A percentile compares a stretch with the other conserved stretches of the same genome.
These are phyloP conservation scores for Cladobotryum mycophilum DNA, from an alignment of 2,329 filamentous ascomycete genomes.

Conservation along the genomic window DNA sequence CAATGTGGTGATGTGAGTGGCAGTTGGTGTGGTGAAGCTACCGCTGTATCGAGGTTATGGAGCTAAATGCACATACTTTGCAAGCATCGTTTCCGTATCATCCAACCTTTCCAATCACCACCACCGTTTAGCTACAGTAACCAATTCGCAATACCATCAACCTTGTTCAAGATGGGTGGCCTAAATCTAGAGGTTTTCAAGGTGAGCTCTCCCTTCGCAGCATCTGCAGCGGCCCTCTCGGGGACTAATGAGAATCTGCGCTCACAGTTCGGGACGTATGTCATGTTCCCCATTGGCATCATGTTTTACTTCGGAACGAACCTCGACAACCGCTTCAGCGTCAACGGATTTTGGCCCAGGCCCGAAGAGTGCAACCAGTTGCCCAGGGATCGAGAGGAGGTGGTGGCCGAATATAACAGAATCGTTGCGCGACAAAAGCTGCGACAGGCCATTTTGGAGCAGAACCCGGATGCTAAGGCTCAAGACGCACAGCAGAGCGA, in stretches of 20 bases:
- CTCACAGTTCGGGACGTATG: slow-evolving; percentile 87
- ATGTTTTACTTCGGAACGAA: slow-evolving; percentile 99
- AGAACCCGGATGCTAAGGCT: slow-evolving; percentile 22
- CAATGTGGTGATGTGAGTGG: slow-evolving; percentile 7
- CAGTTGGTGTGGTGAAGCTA: slow-evolving; percentile 8
- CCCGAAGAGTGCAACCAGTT: slow-evolving; percentile 69
- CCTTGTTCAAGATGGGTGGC: slow-evolving; percentile 55
- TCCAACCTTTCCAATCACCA: background rate
- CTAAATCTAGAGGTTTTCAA: slow-evolving; percentile 95
- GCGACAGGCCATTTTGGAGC: slow-evolving; percentile 56
- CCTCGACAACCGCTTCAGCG: slow-evolving; percentile 83
- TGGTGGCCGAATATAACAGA: slow-evolving; percentile 71
- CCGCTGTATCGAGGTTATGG: slow-evolving; percentile 17
- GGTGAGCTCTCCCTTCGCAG: slow-evolving; percentile 41
- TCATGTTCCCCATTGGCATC: slow-evolving; percentile 96
- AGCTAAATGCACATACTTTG: slow-evolving; percentile 1
- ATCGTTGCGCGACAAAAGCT: slow-evolving; percentile 62
- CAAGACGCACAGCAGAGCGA: slow-evolving; percentile 20
- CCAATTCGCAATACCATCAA: background rate
- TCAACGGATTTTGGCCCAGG: slow-evolving; percentile 91
- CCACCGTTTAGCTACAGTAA: background rate
- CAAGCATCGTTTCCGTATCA: slow-evolving; percentile 1
- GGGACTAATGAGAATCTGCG: background rate
- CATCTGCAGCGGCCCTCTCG: background rate
- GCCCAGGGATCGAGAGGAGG: slow-evolving; percentile 73